A percentile compares a stretch with the other conserved stretches of the same genome.
Conservation (phyloP, 345 rosid species). For the Linum usitatissimum region DNA sequence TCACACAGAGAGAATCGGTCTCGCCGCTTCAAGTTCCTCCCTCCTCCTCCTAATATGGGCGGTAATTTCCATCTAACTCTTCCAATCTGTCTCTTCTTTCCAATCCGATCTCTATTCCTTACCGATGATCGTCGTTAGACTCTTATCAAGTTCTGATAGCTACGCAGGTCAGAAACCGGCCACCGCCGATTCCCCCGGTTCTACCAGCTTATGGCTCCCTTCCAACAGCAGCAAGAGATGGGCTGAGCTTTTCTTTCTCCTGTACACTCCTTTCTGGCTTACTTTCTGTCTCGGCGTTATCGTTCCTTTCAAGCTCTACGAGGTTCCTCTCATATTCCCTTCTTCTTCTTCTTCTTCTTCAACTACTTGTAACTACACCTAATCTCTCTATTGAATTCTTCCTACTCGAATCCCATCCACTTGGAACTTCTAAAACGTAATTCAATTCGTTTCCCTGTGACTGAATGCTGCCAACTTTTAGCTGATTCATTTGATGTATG, state of each 20-base stretch:
- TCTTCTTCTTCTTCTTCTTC: too few relatives aligned
- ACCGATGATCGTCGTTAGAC: not conserved
- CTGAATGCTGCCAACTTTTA: not conserved
- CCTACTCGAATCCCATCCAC: not conserved
- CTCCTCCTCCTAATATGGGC: too few relatives aligned
- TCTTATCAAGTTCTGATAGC: not conserved
- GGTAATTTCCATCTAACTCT: too few relatives aligned
- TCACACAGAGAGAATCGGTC: too few relatives aligned
- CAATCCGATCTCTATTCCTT: not conserved
- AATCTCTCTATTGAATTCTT: not conserved
- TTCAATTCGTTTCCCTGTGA: not conserved
- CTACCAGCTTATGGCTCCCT: constrained; percentile 60
- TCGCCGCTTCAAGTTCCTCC: too few relatives aligned
- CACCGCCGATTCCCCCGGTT: constrained; percentile 4
- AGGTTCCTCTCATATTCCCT: constrained; percentile 42
- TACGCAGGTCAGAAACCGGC: constrained; percentile 20
- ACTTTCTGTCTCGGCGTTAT: constrained; percentile 75
- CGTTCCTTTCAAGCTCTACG: constrained; percentile 85
- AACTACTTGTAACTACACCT: too few relatives aligned
- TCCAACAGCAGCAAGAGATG: constrained; percentile 83
- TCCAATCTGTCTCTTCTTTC: too few relatives aligned
- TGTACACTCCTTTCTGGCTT: constrained; percentile 94
- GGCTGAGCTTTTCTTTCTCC: constrained; percentile 90
- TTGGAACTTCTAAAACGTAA: not conserved
- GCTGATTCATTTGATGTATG: too few relatives aligned